A percentile compares a stretch with the other conserved stretches of the same genome.
Evolutionary conservation across 2,329 filamentous ascomycete genomes (phyloP).

Genomic region (Phaeosphaeria sp.): DNA sequence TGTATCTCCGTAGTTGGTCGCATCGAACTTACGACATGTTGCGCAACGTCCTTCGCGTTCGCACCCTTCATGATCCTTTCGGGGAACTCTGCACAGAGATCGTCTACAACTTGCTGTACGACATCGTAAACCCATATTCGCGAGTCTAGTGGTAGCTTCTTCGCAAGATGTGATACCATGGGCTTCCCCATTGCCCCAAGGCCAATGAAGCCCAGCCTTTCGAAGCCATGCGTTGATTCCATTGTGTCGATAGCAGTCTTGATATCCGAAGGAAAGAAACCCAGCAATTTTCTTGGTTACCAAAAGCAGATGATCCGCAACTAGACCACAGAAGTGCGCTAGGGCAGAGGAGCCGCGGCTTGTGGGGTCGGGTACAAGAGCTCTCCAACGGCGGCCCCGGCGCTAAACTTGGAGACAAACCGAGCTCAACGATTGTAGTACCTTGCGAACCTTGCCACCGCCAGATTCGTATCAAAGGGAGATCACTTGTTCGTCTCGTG

Average conservation of each 20-base stretch:
- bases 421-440: background rate
- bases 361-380: background rate
- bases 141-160: slow-evolving; percentile 53
- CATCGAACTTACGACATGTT: slow-evolving; percentile 54
- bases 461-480: background rate
- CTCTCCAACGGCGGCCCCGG: background rate
- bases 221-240: slow-evolving; percentile 27
- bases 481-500: background rate
- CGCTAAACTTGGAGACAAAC: background rate
- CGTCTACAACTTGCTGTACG: slow-evolving; percentile 50
- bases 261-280: background rate
- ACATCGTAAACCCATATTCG: slow-evolving; percentile 60
- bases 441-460: background rate
- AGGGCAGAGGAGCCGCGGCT: background rate
- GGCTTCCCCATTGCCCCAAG: slow-evolving; percentile 63
- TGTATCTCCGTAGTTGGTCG: slow-evolving; percentile 2
- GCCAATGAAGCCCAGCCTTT: slow-evolving; percentile 57
- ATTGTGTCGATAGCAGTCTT: slow-evolving; percentile 15
- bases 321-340: background rate
- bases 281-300: background rate
- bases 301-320: background rate
- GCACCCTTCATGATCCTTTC: slow-evolving; percentile 47
- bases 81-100: slow-evolving; percentile 51
- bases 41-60: slow-evolving; percentile 57
- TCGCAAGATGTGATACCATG: slow-evolving; percentile 59